Evolutionary conservation across 768 basidiomycete genomes (phyloP).

Genomic region (Bullera alba): DNA sequence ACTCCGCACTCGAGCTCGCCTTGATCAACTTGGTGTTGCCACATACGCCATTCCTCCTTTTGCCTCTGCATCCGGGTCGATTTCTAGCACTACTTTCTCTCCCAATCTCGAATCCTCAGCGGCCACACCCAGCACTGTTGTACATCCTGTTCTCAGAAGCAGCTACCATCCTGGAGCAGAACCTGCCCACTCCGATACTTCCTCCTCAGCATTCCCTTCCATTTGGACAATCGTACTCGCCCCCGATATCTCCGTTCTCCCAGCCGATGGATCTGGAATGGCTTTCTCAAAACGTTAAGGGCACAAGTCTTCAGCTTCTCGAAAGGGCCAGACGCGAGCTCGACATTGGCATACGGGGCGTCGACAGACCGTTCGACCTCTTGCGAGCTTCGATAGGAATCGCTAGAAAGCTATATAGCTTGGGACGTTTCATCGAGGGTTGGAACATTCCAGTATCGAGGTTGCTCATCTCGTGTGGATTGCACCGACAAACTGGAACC

Average conservation of each 20-base stretch:
- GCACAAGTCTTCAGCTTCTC: conserved; percentile 9
- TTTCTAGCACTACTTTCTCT: conserved; percentile 30
- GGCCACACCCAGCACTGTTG: conserved; percentile 41
- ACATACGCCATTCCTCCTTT: conserved; percentile 21
- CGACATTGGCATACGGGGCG: conserved; percentile 28
- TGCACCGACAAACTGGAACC: conserved; percentile 37
- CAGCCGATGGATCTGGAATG: conserved; percentile 4
- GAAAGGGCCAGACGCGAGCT: conserved; percentile 31
- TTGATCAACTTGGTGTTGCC: conserved; percentile 34
- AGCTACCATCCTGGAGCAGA: conserved; percentile 14
- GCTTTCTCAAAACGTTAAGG: conserved; percentile 21
- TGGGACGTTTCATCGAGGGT: conserved; percentile 40
- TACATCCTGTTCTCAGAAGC: conserved; percentile 41
- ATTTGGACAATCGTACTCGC: conserved; percentile 5
- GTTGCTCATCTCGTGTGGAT: conserved; percentile 33
- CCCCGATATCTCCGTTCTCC: neutral
- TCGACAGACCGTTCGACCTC: conserved; percentile 37
- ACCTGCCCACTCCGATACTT: conserved; percentile 11
- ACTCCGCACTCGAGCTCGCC: conserved; percentile 21
- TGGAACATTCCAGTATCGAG: conserved; percentile 35
- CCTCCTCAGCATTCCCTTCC: conserved; percentile 5
- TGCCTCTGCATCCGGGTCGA: conserved; percentile 38
- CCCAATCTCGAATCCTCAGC: conserved; percentile 9
- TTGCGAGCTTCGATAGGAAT: conserved; percentile 36
- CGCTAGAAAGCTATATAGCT: conserved; percentile 24